These are phyloP conservation scores for Xylariales sp. DNA, from an alignment of 2,329 filamentous ascomycete genomes.

Conservation along the genomic window DNA sequence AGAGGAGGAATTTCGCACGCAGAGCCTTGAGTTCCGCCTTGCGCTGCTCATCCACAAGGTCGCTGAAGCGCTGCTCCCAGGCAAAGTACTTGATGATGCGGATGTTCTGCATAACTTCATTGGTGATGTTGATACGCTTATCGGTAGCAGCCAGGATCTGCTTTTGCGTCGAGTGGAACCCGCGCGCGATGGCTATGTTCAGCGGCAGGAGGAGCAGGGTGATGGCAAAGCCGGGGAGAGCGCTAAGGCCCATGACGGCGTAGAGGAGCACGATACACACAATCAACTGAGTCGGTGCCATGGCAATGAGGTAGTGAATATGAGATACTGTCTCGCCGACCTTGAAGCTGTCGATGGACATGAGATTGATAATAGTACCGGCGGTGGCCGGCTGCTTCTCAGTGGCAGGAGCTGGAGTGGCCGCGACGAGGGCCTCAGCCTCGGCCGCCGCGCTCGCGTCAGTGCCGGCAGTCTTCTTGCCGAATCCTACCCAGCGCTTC, in stretches of 20 bases:
- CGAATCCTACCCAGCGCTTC: conserved; percentile 55
- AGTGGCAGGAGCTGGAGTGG: conserved; percentile 23
- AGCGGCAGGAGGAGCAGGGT: conserved; percentile 86
- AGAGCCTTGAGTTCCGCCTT: conserved; percentile 72
- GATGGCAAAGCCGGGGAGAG: conserved; percentile 85
- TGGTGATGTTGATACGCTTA: conserved; percentile 92
- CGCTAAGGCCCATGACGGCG: conserved; percentile 85
- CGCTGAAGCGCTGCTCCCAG: conserved; percentile 89
- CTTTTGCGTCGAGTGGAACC: conserved; percentile 84
- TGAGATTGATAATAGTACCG: conserved; percentile 97
- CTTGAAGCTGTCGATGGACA: conserved; percentile 99
- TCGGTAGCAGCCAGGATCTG: conserved; percentile 90
- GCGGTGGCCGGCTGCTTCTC: conserved; percentile 76
- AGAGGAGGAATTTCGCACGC: conserved; percentile 80
- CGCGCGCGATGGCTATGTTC: conserved; percentile 83
- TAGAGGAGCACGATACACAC: conserved; percentile 81
- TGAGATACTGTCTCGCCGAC: conserved; percentile 93
- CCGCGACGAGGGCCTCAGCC: conserved; percentile 25
- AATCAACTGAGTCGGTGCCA: conserved; percentile 81
- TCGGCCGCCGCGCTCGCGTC: conserved; percentile 27
- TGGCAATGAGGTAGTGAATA: conserved; percentile 90
- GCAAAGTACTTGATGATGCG: conserved; percentile 99
- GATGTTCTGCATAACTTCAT: conserved; percentile 95
- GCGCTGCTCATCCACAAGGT: conserved; percentile 85
- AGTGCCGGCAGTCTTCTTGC: conserved; percentile 52